Percentiles rank a stretch among this genome's conserved stretches.
These are phyloP conservation scores for Schwanniomyces sp. DNA, from an alignment of 805 yeast genomes.

Conservation along the genomic window DNA sequence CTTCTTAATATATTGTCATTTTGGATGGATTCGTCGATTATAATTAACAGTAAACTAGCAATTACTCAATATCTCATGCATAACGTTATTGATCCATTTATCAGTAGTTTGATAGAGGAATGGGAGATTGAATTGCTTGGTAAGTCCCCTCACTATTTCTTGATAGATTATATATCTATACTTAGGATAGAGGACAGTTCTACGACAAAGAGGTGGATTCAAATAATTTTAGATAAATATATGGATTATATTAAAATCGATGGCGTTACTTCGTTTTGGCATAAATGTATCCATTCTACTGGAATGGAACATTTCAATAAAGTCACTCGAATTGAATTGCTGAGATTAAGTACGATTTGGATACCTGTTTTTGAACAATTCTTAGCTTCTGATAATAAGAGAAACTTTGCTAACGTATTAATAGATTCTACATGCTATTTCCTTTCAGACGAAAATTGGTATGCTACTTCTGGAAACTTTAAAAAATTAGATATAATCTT, in stretches of 20 bases:
- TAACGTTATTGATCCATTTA: conserved; percentile 18
- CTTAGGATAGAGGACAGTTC: conserved; percentile 7
- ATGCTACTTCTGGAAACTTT: conserved; percentile 1
- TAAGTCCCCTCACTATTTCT: conserved; percentile 10
- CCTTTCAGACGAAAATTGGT: conserved; percentile 3
- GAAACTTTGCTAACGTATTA: neutral
- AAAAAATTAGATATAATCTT: conserved; percentile 3
- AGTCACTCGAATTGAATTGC: conserved; percentile 4
- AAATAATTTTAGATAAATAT: conserved; percentile 8
- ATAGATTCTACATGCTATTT: conserved; percentile 5
- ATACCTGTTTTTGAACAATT: conserved; percentile 11
- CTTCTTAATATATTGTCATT: conserved; percentile 11
- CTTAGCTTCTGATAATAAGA: neutral
- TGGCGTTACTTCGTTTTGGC: conserved; percentile 12
- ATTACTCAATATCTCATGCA: conserved; percentile 11
- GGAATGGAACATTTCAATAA: neutral
- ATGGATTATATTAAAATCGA: conserved; percentile 8
- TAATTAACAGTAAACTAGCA: conserved; percentile 10
- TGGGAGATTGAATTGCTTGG: conserved; percentile 12
- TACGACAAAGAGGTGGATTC: neutral
- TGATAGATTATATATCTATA: conserved; percentile 20
- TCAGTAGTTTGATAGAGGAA: conserved; percentile 6
- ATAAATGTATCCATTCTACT: neutral
- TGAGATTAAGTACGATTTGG: conserved; percentile 12
- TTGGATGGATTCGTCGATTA: conserved; percentile 15